Conservation (phyloP, 371 early-diverging fungal genomes). For the Paraphysoderma sedebokerense region DNA sequence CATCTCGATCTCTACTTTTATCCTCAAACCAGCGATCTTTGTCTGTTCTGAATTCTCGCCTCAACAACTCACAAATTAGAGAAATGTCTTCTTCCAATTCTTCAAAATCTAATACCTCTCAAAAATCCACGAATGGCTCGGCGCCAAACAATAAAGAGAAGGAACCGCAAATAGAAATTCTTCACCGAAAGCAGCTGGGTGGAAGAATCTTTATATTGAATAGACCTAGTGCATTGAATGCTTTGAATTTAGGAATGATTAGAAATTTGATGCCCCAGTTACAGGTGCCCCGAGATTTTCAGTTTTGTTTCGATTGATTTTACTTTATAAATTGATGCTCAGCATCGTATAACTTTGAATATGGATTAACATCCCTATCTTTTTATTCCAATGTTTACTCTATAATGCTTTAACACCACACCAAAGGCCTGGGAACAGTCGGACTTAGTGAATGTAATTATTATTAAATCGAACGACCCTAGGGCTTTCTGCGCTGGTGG, state of each 20-base stretch:
- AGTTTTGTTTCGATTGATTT: not conserved
- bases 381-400: no score
- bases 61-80: no score
- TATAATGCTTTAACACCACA: not conserved
- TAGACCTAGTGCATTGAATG: constrained; percentile 71
- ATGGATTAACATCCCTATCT: constrained; percentile 2
- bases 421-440: constrained; percentile 62
- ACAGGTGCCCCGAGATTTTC: not conserved
- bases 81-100: no score
- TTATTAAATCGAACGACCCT: constrained; percentile 55
- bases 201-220: constrained; percentile 71
- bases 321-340: not conserved
- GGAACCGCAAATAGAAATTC: constrained; percentile 24
- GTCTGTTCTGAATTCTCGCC: no score
- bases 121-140: no score
- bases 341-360: not conserved
- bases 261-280: constrained; percentile 62
- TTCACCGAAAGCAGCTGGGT: constrained; percentile 34
- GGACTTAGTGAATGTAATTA: constrained; percentile 68
- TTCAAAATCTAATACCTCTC: no score
- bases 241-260: constrained; percentile 77
- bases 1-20: no score
- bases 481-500: constrained; percentile 94
- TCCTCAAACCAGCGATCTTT: no score
- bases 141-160: no score